phyloP scores from a whole-genome alignment of 1,284 basidiomycete genomes.

The Butyriboletus appendiculatus region DNA sequence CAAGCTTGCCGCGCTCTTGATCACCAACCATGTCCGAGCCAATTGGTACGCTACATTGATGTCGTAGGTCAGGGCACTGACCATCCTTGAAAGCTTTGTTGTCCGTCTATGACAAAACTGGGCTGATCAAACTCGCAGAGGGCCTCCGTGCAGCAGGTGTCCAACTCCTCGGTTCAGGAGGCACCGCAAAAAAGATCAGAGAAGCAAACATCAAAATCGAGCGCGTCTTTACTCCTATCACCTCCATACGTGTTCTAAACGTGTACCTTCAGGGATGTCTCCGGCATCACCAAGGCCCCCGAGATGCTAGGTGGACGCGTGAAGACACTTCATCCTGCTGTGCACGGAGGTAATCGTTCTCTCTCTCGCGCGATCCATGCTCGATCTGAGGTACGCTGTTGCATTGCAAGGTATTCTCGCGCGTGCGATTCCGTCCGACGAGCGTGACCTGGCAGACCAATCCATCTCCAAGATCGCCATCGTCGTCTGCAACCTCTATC shows the following conservation, averaged over 20 bases:
- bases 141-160: slow-evolving; percentile 83
- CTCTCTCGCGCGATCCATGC: not conserved
- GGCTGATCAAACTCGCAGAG: slow-evolving; percentile 87
- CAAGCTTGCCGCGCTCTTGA: slow-evolving; percentile 15
- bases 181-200: slow-evolving; percentile 97
- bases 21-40: slow-evolving; percentile 26
- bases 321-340: slow-evolving; percentile 98
- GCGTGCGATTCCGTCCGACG: slow-evolving; percentile 84
- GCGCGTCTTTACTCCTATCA: slow-evolving; percentile 48
- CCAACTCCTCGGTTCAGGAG: slow-evolving; percentile 91
- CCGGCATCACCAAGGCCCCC: slow-evolving; percentile 97
- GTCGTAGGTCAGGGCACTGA: slow-evolving; percentile 11
- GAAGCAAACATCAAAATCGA: slow-evolving; percentile 91
- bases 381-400: slow-evolving; percentile 5
- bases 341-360: slow-evolving; percentile 82
- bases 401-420: slow-evolving; percentile 77
- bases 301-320: slow-evolving; percentile 99
- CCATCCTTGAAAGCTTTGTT: slow-evolving; percentile 65
- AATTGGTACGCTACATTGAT: slow-evolving; percentile 24
- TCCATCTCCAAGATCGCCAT: slow-evolving; percentile 89
- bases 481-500: slow-evolving; percentile 99
- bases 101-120: slow-evolving; percentile 97
- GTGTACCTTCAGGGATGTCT: slow-evolving; percentile 81
- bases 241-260: slow-evolving; percentile 11
- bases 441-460: slow-evolving; percentile 79